Conservation (phyloP, 1,284 basidiomycete genomes). For the Schizophyllum commune region DNA sequence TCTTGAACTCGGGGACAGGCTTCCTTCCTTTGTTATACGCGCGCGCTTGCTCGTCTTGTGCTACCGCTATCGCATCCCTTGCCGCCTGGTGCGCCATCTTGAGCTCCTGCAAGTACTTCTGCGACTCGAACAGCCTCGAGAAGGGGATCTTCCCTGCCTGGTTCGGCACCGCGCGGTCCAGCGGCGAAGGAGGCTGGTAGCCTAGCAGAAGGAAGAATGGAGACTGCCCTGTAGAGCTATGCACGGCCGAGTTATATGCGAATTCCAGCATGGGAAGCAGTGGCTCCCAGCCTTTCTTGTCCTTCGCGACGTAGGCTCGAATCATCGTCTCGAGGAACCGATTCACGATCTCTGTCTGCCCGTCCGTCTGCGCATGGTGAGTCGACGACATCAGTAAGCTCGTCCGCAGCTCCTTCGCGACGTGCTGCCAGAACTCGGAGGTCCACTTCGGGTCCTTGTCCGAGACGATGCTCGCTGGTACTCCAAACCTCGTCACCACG, state of each 20-base stretch:
- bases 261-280: constrained; percentile 14
- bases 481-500: constrained; percentile 5
- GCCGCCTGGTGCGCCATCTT: constrained; percentile 1
- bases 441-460: constrained; percentile 21
- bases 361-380: too few species aligned
- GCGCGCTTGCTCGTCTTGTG: too few species aligned
- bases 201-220: constrained; percentile 4
- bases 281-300: constrained; percentile 22
- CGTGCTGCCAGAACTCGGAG: constrained; percentile 17
- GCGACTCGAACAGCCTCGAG: too few species aligned
- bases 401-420: constrained; percentile 6
- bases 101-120: constrained; percentile 1
- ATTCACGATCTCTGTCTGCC: too few species aligned
- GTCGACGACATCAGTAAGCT: constrained; percentile 19
- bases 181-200: neutral
- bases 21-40: too few species aligned
- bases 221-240: constrained; percentile 2
- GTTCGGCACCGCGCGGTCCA: neutral
- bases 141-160: too few species aligned
- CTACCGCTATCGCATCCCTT: constrained; percentile 1
- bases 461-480: constrained; percentile 17
- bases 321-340: constrained; percentile 13
- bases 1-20: constrained; percentile 16
- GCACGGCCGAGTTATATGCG: constrained; percentile 10
- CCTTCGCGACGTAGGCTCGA: constrained; percentile 13